These are phyloP conservation scores for Trichoderma cornu-damae DNA, from an alignment of 2,329 filamentous ascomycete species.

Conservation along the genomic window DNA sequence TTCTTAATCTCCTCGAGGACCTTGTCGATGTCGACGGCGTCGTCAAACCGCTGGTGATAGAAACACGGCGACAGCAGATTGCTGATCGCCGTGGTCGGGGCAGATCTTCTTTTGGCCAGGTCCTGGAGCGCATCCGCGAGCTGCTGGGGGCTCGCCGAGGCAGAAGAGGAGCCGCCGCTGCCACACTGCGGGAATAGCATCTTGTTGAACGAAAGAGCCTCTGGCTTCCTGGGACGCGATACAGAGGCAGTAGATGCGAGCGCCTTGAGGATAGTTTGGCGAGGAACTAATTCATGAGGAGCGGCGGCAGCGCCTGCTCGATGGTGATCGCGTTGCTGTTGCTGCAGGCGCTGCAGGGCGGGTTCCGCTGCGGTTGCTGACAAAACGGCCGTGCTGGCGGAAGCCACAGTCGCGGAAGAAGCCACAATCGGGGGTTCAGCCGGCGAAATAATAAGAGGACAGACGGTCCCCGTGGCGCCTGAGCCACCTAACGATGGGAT, in stretches of 20 bases:
- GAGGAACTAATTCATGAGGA: conserved; percentile 61
- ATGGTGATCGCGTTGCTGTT: conserved; percentile 32
- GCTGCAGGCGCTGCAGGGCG: not conserved
- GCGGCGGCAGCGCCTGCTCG: conserved; percentile 47
- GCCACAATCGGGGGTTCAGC: conserved; percentile 10
- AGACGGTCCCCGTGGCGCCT: not conserved
- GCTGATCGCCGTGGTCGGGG: conserved; percentile 46
- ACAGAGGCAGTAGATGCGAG: conserved; percentile 52
- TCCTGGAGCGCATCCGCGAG: conserved; percentile 58
- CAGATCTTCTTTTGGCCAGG: conserved; percentile 41
- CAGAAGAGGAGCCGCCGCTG: conserved; percentile 20
- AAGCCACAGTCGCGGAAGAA: not conserved
- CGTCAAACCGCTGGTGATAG: conserved; percentile 95
- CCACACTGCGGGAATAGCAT: conserved; percentile 35
- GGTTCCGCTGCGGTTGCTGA: not conserved
- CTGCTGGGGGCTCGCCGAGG: conserved; percentile 43
- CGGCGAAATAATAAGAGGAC: conserved; percentile 20
- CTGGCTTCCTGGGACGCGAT: conserved; percentile 52
- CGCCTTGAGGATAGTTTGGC: conserved; percentile 78
- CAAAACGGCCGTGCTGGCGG: not conserved
- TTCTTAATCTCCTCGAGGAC: conserved; percentile 91
- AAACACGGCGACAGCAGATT: conserved; percentile 87
- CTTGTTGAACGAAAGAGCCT: conserved; percentile 57
- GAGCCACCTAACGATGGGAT: conserved; percentile 27
- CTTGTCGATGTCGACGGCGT: conserved; percentile 89